phyloP scores from a whole-genome alignment of 176 grass and related monocot genomes.

The Hyparrhenia diplandra region DNA sequence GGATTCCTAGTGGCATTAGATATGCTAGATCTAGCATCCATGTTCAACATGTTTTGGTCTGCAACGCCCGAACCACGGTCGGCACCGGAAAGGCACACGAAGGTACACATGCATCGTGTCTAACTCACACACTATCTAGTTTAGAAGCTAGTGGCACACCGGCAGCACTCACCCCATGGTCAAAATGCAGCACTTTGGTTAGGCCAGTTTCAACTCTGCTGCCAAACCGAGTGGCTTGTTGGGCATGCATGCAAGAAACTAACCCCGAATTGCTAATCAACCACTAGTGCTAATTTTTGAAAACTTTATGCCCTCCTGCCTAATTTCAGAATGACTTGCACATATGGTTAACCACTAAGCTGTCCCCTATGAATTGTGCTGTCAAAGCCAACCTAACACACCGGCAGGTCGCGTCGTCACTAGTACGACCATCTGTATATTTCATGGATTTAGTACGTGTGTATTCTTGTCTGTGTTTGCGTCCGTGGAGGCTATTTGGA shows the following conservation, averaged over 20 bases:
- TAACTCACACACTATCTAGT: not conserved
- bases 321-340: constrained; percentile 35
- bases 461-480: not conserved
- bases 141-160: no score
- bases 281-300: not conserved
- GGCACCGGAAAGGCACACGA: not conserved
- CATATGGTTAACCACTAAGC: constrained; percentile 23
- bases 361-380: not conserved
- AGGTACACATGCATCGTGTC: not conserved
- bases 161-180: not conserved
- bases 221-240: not conserved
- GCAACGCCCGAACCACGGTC: not conserved
- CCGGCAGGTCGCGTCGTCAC: no score
- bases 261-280: not conserved
- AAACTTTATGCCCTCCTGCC: constrained; percentile 41
- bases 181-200: constrained; percentile 35
- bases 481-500: not conserved
- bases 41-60: constrained; percentile 1
- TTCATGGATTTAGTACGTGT: no score
- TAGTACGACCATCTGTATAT: no score
- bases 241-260: not conserved
- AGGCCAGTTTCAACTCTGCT: constrained; percentile 30
- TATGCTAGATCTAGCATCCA: constrained; percentile 11
- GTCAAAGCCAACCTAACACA: constrained; percentile 23
- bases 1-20: constrained; percentile 5